Evolutionary conservation across 78 protist genomes (phyloP).

Genomic region (Dictyostelium brefeldianum): DNA sequence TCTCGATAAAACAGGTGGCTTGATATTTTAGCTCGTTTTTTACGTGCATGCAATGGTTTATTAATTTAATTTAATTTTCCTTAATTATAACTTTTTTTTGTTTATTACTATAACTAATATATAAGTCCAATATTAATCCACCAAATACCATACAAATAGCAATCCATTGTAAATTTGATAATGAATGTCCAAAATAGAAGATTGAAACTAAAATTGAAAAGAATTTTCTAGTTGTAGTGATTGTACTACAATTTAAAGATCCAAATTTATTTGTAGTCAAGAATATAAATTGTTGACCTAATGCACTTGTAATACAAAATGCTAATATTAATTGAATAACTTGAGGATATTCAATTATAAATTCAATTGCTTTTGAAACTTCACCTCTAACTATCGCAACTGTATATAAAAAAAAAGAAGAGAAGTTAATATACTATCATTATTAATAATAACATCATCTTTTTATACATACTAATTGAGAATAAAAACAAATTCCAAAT

Average conservation of each 20-base stretch:
- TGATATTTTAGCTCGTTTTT: too few species aligned
- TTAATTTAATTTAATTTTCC: too few species aligned
- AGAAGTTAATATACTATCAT: neutral
- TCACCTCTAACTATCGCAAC: constrained; percentile 54
- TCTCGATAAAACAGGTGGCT: too few species aligned
- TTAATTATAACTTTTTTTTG: neutral
- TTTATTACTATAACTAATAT: constrained; percentile 17
- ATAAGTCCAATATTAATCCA: constrained; percentile 53
- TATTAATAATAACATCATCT: neutral
- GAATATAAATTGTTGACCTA: constrained; percentile 78
- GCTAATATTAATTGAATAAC: neutral
- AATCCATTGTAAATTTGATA: constrained; percentile 47
- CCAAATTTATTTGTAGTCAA: constrained; percentile 40
- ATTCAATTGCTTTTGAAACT: constrained; percentile 27
- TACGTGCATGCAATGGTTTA: too few species aligned
- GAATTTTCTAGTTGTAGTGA: constrained; percentile 74
- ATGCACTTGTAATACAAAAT: constrained; percentile 70
- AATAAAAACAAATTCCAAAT: constrained; percentile 63
- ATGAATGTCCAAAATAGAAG: constrained; percentile 67
- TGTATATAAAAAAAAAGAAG: constrained; percentile 1
- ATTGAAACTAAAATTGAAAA: constrained; percentile 62
- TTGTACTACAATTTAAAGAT: constrained; percentile 62
- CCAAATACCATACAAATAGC: constrained; percentile 50
- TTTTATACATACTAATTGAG: neutral
- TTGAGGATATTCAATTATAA: constrained; percentile 30